Conservation (phyloP, 257 asterid genomes). For the Salvia miltiorrhiza region DNA sequence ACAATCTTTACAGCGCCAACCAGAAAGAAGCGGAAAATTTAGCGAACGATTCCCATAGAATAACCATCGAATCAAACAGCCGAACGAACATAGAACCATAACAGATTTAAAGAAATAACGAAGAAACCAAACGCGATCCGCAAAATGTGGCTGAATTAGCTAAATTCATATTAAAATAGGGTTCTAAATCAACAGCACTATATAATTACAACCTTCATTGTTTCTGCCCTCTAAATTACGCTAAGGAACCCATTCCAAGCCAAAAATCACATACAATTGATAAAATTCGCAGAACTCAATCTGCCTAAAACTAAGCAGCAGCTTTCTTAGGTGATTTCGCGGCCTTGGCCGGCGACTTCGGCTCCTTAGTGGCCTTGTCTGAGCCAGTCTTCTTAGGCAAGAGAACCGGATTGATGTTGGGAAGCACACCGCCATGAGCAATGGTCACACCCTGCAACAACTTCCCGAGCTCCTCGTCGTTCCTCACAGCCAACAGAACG, state of each 20-base stretch:
- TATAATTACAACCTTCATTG: conserved; percentile 17
- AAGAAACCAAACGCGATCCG: background rate
- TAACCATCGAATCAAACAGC: background rate
- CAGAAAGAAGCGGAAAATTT: background rate
- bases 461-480: conserved; percentile 50
- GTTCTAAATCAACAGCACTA: conserved; percentile 6
- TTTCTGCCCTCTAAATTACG: background rate
- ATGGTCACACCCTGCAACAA: conserved; percentile 48
- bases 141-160: background rate
- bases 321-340: conserved; percentile 43
- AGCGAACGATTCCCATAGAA: background rate
- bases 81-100: background rate
- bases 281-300: background rate
- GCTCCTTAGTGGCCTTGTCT: conserved; percentile 34
- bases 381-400: conserved; percentile 51
- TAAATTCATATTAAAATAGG: conserved; percentile 7
- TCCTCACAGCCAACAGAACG: conserved; percentile 44
- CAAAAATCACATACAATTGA: background rate
- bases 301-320: conserved; percentile 20
- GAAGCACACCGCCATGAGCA: conserved; percentile 54
- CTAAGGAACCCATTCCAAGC: background rate
- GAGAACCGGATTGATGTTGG: conserved; percentile 47
- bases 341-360: conserved; percentile 39
- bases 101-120: background rate
- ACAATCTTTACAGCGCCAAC: background rate